Evolutionary conservation across 2,329 filamentous ascomycete genomes (phyloP).

Genomic region (Trichoderma koningii): DNA sequence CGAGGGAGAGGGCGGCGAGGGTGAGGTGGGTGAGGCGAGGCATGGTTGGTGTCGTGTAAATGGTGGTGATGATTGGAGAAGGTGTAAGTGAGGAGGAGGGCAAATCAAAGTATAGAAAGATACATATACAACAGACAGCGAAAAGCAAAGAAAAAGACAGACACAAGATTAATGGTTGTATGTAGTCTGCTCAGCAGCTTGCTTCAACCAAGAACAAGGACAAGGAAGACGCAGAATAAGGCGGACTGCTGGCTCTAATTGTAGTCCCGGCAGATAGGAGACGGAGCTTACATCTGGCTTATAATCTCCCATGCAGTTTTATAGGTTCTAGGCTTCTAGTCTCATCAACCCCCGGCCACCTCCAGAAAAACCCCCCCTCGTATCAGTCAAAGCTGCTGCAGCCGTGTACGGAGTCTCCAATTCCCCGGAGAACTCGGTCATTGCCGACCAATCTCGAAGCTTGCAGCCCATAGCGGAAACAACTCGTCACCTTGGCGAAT

Average conservation of each 20-base stretch:
- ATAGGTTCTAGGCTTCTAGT: not conserved
- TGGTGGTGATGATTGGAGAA: not conserved
- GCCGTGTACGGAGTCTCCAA: too few species aligned
- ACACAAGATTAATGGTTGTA: not conserved
- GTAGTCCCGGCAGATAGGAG: conserved; percentile 9
- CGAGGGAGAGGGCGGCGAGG: not conserved
- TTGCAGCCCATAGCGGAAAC: not conserved
- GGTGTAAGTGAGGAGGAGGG: not conserved
- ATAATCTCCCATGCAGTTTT: not conserved
- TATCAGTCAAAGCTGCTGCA: not conserved
- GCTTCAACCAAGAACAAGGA: too few species aligned
- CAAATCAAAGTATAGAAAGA: not conserved
- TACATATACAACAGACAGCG: not conserved
- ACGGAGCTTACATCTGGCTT: conserved; percentile 13
- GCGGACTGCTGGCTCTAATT: not conserved
- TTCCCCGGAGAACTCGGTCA: too few species aligned
- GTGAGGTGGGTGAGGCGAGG: not conserved
- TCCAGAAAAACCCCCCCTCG: not conserved
- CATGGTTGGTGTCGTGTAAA: not conserved
- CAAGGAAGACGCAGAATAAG: not conserved
- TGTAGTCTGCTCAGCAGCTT: too few species aligned
- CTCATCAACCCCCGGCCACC: not conserved
- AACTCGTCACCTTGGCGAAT: too few species aligned
- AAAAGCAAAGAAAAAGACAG: not conserved
- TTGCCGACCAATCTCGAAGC: not conserved